Evolutionary conservation across 768 basidiomycete genomes (phyloP), one percentile per base, ranked within the genome.

Genomic region (Termitomyces sp.): DNA sequence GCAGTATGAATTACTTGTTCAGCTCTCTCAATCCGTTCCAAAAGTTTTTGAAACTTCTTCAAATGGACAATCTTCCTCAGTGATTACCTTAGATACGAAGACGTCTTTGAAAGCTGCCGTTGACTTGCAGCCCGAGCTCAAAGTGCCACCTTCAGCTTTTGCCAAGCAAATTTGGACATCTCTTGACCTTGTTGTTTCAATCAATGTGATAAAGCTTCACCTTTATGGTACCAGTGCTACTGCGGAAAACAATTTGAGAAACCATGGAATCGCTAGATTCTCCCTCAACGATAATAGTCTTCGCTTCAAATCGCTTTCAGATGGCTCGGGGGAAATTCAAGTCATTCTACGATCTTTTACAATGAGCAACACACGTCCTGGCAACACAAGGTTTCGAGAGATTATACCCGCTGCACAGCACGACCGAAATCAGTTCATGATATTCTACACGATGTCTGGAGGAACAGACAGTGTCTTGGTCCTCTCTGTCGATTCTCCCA

Each of bases 361-460:
- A 0, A 88, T 98, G 79, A 86, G 82, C 71, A 95, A 96, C 69
- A 98, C 51, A 36, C 20, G 51, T 92, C 83, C 91, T 0, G 92
- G 93, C 7, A 77, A 78, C 50, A 90, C 93, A 28, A 88, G 83
- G 66, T 98, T 95, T 77, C 84, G 95, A 44, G 95, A 98, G 71
- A 95, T 99, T 58, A 91, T 99, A 61, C 96, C 97, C 13, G 88
- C 94, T 5, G 89, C 93, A 14, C 83, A 87, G 58, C 93, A 97
- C 65, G 83, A 88, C 60, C 79, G 91, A 53, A 95, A 95, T 60
- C 93, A 97, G 67, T 89, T 98, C 69, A 97, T 96, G 92, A 69
- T 97, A 18, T 81, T 97, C 35, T 98, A 91, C 71, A 91, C 91
- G 2, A 82, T 82, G 63, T 80, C 93, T 12, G 87, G 88, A 16